phyloP scores from a whole-genome alignment of 495 filamentous ascomycete genomes.

The Aeminium ludgeri region DNA sequence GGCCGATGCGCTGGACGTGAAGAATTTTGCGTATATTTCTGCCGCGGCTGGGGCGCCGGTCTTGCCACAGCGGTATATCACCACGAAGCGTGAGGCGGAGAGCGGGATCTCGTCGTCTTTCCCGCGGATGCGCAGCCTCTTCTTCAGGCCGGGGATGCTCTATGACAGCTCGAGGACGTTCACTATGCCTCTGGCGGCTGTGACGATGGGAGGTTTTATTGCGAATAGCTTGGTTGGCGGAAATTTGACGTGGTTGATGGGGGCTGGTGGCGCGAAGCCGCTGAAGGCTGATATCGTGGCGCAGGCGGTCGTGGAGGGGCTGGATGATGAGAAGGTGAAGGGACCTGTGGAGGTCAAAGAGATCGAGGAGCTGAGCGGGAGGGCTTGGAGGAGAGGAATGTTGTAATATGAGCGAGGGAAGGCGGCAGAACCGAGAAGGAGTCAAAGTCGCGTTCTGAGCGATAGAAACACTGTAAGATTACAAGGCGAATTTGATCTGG shows the following conservation, averaged over 20 bases:
- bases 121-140: constrained; percentile 58
- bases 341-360: constrained; percentile 24
- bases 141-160: constrained; percentile 72
- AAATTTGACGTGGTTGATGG: constrained; percentile 52
- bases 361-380: constrained; percentile 25
- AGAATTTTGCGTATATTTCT: constrained; percentile 70
- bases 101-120: constrained; percentile 52
- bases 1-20: constrained; percentile 43
- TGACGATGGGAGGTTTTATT: constrained; percentile 41
- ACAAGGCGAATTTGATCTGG: no score
- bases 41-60: constrained; percentile 72
- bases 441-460: no score
- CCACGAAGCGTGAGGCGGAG: constrained; percentile 85
- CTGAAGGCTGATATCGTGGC: constrained; percentile 72
- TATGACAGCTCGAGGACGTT: constrained; percentile 69
- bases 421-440: no score
- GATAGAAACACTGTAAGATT: no score
- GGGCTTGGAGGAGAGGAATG: constrained; percentile 28
- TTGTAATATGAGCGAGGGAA: constrained; percentile 9
- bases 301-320: constrained; percentile 33
- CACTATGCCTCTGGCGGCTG: constrained; percentile 67
- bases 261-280: constrained; percentile 69
- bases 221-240: constrained; percentile 56
- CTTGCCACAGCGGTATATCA: constrained; percentile 71
- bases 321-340: constrained; percentile 23